phyloP scores from a whole-genome alignment of 2,329 filamentous ascomycete genomes.

The Coniochaeta pulveracea region DNA sequence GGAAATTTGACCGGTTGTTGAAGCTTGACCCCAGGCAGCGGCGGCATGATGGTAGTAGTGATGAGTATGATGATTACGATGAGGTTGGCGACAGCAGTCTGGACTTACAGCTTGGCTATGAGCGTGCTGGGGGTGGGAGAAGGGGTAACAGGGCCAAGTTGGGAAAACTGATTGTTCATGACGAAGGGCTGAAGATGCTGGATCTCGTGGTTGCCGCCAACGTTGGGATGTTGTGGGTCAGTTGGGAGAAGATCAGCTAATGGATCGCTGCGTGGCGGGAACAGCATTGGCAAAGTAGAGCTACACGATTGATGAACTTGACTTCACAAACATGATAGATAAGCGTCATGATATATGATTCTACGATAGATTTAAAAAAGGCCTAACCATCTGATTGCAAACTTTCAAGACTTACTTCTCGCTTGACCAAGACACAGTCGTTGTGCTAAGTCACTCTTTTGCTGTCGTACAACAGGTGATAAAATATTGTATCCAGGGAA shows the following conservation, averaged over 20 bases:
- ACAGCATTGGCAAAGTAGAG: conserved; percentile 2
- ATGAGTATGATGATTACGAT: conserved; percentile 25
- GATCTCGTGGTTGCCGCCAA: conserved; percentile 87
- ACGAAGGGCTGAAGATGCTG: conserved; percentile 90
- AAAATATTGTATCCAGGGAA: no score
- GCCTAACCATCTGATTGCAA: no score
- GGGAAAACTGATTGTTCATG: conserved; percentile 81
- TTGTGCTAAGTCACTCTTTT: no score
- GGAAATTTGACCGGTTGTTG: conserved; percentile 30
- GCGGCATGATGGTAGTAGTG: conserved; percentile 13
- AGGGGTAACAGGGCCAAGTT: conserved; percentile 82
- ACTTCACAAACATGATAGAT: no score
- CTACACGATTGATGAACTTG: no score
- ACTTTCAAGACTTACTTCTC: no score
- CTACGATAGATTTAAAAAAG: no score
- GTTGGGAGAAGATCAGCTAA: conserved; percentile 60
- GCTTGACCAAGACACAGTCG: no score
- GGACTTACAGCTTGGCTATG: conserved; percentile 66
- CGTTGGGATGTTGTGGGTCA: conserved; percentile 86
- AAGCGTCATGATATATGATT: no score
- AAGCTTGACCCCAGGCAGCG: conserved; percentile 13
- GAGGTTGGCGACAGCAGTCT: conserved; percentile 31
- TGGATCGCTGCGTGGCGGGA: no score
- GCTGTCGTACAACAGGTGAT: no score
- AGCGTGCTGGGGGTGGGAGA: conserved; percentile 77